phyloP scores from a whole-genome alignment of 2,329 filamentous ascomycete genomes.

The Phoma sp. region DNA sequence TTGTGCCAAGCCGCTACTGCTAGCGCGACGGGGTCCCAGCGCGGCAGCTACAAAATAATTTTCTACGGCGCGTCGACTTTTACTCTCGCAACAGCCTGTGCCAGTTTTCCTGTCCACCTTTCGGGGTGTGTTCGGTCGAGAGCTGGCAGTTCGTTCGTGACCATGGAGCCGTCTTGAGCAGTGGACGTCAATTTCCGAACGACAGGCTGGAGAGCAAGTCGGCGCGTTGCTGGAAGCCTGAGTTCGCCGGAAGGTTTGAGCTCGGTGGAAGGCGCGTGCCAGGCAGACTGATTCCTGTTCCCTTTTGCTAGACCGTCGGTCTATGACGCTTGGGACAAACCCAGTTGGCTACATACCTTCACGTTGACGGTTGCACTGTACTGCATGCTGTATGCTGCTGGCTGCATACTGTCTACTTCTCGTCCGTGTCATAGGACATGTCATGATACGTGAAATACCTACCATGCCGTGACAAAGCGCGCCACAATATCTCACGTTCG shows the following conservation, averaged over 20 bases:
- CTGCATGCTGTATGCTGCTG: neutral
- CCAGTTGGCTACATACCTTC: slow-evolving; percentile 71
- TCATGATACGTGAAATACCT: no score
- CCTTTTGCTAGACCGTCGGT: slow-evolving; percentile 89
- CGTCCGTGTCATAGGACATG: no score
- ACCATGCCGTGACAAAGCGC: no score
- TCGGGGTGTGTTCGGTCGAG: slow-evolving; percentile 72
- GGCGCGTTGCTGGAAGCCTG: slow-evolving; percentile 62
- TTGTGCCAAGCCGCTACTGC: slow-evolving; percentile 28
- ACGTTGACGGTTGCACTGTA: neutral
- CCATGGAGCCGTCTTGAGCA: slow-evolving; percentile 73
- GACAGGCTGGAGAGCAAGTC: slow-evolving; percentile 90
- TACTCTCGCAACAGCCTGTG: slow-evolving; percentile 75
- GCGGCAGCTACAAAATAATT: slow-evolving; percentile 39
- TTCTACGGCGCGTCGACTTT: slow-evolving; percentile 36
- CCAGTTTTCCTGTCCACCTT: slow-evolving; percentile 73
- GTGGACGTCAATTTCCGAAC: slow-evolving; percentile 88
- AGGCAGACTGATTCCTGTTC: slow-evolving; percentile 56
- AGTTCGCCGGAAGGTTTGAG: slow-evolving; percentile 47
- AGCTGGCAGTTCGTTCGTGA: slow-evolving; percentile 82
- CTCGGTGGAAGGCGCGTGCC: slow-evolving; percentile 44
- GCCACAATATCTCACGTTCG: no score
- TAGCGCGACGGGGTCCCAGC: slow-evolving; percentile 20
- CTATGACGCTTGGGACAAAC: slow-evolving; percentile 89
- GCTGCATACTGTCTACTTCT: no score